These are phyloP conservation scores for Talaromyces sp. DNA, from an alignment of 2,329 filamentous ascomycete genomes.

Conservation along the genomic window DNA sequence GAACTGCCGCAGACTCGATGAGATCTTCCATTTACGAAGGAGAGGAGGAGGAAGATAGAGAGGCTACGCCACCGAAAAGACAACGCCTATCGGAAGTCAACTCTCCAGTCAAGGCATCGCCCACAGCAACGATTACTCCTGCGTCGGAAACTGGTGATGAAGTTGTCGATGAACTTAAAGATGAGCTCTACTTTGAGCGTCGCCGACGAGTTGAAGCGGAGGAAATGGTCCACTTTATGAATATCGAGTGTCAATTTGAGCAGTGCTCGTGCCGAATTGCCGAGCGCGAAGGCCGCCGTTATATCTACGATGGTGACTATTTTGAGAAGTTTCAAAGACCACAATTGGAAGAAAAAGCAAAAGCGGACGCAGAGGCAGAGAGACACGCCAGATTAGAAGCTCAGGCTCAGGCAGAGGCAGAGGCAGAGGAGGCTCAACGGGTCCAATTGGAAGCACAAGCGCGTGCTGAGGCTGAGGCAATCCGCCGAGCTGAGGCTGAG, in stretches of 20 bases:
- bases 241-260: conserved; percentile 54
- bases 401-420: background rate
- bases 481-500: background rate
- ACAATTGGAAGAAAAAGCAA: conserved; percentile 18
- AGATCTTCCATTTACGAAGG: conserved; percentile 20
- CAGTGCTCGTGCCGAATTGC: conserved; percentile 52
- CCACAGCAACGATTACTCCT: conserved; percentile 26
- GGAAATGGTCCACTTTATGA: conserved; percentile 57
- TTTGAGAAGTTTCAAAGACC: conserved; percentile 25
- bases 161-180: conserved; percentile 48
- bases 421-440: background rate
- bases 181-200: conserved; percentile 56
- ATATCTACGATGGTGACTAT: conserved; percentile 44
- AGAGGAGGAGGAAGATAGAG: conserved; percentile 10
- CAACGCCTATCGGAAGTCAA: conserved; percentile 35
- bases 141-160: conserved; percentile 40
- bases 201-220: conserved; percentile 55
- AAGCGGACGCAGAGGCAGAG: conserved; percentile 8
- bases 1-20: conserved; percentile 33
- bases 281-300: conserved; percentile 43
- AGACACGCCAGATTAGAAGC: background rate
- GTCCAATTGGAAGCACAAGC: background rate
- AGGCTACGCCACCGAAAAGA: conserved; percentile 40
- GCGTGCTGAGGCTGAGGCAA: background rate
- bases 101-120: conserved; percentile 23